Conservation (phyloP, 495 filamentous ascomycete species). For the Penicillium tannophilum region DNA sequence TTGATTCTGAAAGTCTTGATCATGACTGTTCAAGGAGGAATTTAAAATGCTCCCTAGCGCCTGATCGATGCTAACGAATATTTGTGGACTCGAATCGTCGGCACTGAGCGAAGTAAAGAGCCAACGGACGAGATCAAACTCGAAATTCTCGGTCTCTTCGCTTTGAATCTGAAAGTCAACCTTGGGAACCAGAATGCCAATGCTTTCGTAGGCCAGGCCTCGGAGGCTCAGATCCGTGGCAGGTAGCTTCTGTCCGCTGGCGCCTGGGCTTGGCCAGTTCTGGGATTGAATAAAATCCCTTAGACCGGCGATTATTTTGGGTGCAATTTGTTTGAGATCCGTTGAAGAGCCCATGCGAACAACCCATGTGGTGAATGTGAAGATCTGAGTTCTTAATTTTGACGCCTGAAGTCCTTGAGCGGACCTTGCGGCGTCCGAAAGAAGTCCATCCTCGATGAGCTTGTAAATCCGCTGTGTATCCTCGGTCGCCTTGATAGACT, state of each 20-base stretch:
- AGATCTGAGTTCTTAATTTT: conserved; percentile 79
- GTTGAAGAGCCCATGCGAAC: conserved; percentile 68
- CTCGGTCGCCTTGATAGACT: conserved; percentile 67
- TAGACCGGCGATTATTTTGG: conserved; percentile 69
- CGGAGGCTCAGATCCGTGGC: conserved; percentile 66
- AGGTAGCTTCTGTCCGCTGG: conserved; percentile 47
- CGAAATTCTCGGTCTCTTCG: conserved; percentile 42
- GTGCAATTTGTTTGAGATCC: conserved; percentile 63
- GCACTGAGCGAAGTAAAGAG: conserved; percentile 79
- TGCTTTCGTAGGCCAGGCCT: conserved; percentile 77
- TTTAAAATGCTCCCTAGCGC: conserved; percentile 77
- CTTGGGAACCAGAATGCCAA: conserved; percentile 73
- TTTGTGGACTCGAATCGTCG: conserved; percentile 71
- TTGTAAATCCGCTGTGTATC: conserved; percentile 65
- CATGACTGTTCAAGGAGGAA: conserved; percentile 52
- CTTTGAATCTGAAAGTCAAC: conserved; percentile 39
- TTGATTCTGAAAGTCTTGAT: conserved; percentile 47
- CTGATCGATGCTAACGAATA: conserved; percentile 86
- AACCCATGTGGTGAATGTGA: conserved; percentile 86
- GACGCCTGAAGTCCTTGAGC: conserved; percentile 66
- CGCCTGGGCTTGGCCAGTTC: conserved; percentile 73
- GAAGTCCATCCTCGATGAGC: conserved; percentile 68
- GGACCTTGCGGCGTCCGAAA: conserved; percentile 47
- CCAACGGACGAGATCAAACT: conserved; percentile 69
- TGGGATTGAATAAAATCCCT: conserved; percentile 75